Evolutionary conservation across 1,284 basidiomycete genomes (phyloP).

Genomic region (Malassezia caprae): DNA sequence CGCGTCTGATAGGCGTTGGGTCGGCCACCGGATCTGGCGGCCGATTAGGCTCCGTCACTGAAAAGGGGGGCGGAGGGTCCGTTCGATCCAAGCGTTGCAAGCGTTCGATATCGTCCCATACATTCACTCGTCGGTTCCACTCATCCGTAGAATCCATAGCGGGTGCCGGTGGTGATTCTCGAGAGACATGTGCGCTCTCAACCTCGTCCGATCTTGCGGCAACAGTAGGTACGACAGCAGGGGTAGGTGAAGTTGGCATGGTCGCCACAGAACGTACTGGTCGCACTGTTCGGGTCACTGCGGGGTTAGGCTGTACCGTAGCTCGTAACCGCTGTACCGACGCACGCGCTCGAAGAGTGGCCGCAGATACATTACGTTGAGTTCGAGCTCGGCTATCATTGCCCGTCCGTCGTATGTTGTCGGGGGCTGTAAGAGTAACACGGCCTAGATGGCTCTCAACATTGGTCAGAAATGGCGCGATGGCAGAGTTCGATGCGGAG

Average conservation of each 20-base stretch:
- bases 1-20: background rate
- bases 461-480: slow-evolving; percentile 34
- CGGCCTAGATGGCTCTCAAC: slow-evolving; percentile 35
- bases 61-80: slow-evolving; percentile 14
- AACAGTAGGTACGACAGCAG: background rate
- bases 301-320: background rate
- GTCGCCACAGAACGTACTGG: background rate
- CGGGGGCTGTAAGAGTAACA: slow-evolving; percentile 42
- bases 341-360: background rate
- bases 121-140: slow-evolving; percentile 8
- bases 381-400: background rate
- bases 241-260: background rate
- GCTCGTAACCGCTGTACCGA: background rate
- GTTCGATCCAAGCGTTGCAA: background rate
- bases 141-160: background rate
- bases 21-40: too few species aligned
- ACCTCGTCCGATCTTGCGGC: background rate
- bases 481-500: background rate
- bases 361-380: background rate
- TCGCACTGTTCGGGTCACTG: background rate
- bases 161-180: background rate
- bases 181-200: background rate
- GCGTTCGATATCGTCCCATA: slow-evolving; percentile 10
- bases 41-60: background rate
- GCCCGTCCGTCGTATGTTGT: slow-evolving; percentile 34